Evolutionary conservation across 371 early-diverging fungal species (phyloP), one percentile per base, ranked within the genome.

Genomic region (Capillidium rhysosporum): DNA sequence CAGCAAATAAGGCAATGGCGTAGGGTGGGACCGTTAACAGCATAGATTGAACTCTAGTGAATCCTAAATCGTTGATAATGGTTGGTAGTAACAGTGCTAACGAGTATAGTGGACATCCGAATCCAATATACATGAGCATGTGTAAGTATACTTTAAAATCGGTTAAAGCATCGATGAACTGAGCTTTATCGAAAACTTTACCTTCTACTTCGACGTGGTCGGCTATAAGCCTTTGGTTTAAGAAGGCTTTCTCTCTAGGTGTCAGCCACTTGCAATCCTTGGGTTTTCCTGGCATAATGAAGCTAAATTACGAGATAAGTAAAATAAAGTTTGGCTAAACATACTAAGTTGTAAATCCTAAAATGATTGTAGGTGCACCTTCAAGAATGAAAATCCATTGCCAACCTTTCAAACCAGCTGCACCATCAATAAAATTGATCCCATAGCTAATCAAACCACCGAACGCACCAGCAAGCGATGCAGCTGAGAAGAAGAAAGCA

Each of bases 401-500:
- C 73, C 80, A 82, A 1, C 68, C 67, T 29, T 59, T 57, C 0
- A 75, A 61, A 4, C 65, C 64, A 12, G 43, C 49, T 20, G 65
- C 10, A 20, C 78, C 76, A 38, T 78, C 69, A 68, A 82, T 71
- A 46, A 71, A 67, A 56, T 64, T 58, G 25, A 79, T 66, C 39
- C 57, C 61, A 56, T 69, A 72, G 0, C 77, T 76, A 43, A 76
- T 56, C 5, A 76, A 58, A n/a, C 81, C 84, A 46, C 80, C 79
- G 59, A 82, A 74, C 1, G 79, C 80, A 8, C 86, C 85, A 23
- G 87, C 81, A 26, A 80, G 41, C 1, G 79, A 70, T 1, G 77
- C 63, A 16, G 73, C 71, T 18, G 71, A 57, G 58, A 76, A 82
- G 57, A 84, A 85, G 48, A 77, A 55, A 1, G 80, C 80, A 20